Evolutionary conservation across 2,329 filamentous ascomycete species (phyloP).

Genomic region (Phoma sp.): DNA sequence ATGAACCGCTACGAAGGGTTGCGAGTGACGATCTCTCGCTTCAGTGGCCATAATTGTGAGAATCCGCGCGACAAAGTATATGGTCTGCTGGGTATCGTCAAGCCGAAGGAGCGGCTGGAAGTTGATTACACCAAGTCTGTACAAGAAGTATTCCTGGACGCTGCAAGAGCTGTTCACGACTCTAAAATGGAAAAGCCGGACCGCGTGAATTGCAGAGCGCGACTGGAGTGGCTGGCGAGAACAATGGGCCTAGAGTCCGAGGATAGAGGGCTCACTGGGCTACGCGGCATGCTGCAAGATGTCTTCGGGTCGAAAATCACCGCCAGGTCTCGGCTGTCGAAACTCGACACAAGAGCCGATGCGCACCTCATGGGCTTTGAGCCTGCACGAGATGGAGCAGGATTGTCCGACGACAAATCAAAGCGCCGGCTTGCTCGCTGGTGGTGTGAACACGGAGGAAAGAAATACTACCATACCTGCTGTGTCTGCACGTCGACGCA

Average conservation of each 20-base stretch:
- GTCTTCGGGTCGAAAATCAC: neutral
- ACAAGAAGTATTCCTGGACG: neutral
- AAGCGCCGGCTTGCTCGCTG: neutral
- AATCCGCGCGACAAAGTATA: constrained; percentile 2
- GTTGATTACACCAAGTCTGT: neutral
- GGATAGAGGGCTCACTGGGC: neutral
- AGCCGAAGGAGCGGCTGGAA: neutral
- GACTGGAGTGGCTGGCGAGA: neutral
- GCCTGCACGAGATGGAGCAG: neutral
- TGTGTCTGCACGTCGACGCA: neutral
- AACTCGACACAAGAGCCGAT: neutral
- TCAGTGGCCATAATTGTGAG: neutral
- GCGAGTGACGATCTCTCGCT: neutral
- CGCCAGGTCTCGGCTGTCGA: neutral
- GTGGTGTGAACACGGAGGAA: neutral
- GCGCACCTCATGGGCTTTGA: neutral
- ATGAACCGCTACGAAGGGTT: neutral
- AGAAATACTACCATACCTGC: neutral
- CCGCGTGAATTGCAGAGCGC: neutral
- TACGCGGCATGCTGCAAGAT: neutral
- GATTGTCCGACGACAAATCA: neutral
- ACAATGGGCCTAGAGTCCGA: neutral
- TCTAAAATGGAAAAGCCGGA: neutral
- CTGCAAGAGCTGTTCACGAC: neutral
- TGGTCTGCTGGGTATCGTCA: neutral